Evolutionary conservation across 2,329 filamentous ascomycete genomes (phyloP).

Genomic region (Fusarium sp.): DNA sequence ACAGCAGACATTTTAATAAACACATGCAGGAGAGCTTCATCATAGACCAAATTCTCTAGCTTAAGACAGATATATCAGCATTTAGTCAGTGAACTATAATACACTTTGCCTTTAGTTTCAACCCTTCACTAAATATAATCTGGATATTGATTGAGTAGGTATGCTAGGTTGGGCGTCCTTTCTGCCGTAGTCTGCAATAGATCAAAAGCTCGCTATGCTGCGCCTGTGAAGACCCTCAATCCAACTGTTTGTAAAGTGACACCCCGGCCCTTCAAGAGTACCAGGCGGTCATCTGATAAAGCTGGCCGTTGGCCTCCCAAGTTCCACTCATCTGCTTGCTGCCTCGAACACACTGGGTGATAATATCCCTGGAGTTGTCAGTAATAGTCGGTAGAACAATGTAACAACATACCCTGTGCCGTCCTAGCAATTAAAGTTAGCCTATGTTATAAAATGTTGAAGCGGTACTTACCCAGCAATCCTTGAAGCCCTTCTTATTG

Average conservation of each 20-base stretch:
- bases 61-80: not conserved
- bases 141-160: not conserved
- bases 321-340: not conserved
- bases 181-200: not conserved
- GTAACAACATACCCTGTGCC: conserved; percentile 17
- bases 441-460: not conserved
- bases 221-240: not conserved
- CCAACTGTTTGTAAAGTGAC: not conserved
- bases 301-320: not conserved
- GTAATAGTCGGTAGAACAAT: not conserved
- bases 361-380: not conserved
- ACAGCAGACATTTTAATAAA: too few relatives aligned
- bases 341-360: not conserved
- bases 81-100: not conserved
- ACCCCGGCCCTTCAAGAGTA: not conserved
- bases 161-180: accelerated
- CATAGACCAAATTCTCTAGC: not conserved
- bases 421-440: conserved; percentile 6
- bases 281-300: not conserved
- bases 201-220: not conserved
- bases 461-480: conserved; percentile 27
- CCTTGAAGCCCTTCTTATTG: conserved; percentile 28
- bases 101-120: accelerated
- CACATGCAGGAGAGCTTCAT: not conserved
- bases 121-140: accelerated